phyloP scores from a whole-genome alignment of 306 rosid genomes.

The Vigna radiata region DNA sequence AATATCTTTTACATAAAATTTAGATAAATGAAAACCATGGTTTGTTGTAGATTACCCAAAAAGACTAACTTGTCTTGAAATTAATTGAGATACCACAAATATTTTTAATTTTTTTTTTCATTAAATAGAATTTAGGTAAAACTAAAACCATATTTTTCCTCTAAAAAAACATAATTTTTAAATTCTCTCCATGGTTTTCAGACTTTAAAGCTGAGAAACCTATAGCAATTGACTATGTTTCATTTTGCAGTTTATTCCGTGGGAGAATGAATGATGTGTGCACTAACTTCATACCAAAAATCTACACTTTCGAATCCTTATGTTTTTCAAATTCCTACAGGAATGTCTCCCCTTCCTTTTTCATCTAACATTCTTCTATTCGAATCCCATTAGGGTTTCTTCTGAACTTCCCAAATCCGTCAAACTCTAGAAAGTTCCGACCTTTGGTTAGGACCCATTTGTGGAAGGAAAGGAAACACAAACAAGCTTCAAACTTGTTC shows the following conservation, averaged over 20 bases:
- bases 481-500: neutral
- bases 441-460: neutral
- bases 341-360: neutral
- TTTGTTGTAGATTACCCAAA: neutral
- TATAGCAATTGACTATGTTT: neutral
- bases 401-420: neutral
- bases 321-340: neutral
- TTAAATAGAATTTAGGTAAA: no score
- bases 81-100: neutral
- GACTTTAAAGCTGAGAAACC: neutral
- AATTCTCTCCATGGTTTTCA: neutral
- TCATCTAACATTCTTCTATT: neutral
- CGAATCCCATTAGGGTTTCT: constrained; percentile 37
- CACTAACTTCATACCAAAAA: constrained; percentile 1
- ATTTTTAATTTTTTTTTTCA: no score
- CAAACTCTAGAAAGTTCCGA: neutral
- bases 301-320: neutral
- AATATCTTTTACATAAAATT: neutral
- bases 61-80: neutral
- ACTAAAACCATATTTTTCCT: no score
- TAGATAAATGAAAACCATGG: neutral
- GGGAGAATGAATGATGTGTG: neutral
- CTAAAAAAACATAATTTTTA: neutral
- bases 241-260: neutral
- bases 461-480: neutral